Percentiles rank a stretch among this genome's conserved stretches.
phyloP scores from a whole-genome alignment of 2,329 filamentous ascomycete species.

The Macrophomina tecta region DNA sequence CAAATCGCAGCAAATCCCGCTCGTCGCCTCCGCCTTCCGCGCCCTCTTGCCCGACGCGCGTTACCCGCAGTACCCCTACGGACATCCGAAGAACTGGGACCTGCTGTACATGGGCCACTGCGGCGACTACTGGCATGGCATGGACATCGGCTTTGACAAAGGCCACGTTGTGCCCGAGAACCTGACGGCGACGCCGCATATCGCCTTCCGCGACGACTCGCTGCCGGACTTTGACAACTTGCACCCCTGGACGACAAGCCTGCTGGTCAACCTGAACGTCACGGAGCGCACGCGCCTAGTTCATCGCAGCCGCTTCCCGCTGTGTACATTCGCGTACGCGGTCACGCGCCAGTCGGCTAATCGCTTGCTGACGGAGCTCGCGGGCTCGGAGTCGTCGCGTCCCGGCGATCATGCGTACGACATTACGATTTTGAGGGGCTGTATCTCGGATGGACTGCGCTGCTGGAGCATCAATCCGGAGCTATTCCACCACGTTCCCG shows the following conservation, averaged over 20 bases:
- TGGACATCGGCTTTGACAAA: constrained; percentile 31
- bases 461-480: constrained; percentile 54
- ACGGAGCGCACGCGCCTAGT: constrained; percentile 46
- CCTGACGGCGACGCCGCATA: constrained; percentile 41
- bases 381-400: constrained; percentile 33
- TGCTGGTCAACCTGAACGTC: constrained; percentile 45
- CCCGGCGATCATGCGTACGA: constrained; percentile 44
- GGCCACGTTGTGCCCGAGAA: constrained; percentile 37
- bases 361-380: constrained; percentile 48
- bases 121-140: constrained; percentile 48
- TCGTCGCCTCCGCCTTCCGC: constrained; percentile 48
- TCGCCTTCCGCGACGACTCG: constrained; percentile 45
- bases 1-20: constrained; percentile 50
- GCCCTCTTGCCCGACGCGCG: constrained; percentile 42
- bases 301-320: constrained; percentile 50
- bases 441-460: constrained; percentile 42
- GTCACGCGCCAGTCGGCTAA: constrained; percentile 48
- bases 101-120: constrained; percentile 54
- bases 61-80: constrained; percentile 47
- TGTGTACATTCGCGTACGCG: constrained; percentile 54
- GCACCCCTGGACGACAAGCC: constrained; percentile 47
- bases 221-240: constrained; percentile 45
- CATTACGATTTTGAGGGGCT: constrained; percentile 50
- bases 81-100: constrained; percentile 48
- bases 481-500: constrained; percentile 53